These are phyloP conservation scores for Aspergillus pseudoterreus DNA, from an alignment of 2,329 filamentous ascomycete genomes.

Conservation along the genomic window DNA sequence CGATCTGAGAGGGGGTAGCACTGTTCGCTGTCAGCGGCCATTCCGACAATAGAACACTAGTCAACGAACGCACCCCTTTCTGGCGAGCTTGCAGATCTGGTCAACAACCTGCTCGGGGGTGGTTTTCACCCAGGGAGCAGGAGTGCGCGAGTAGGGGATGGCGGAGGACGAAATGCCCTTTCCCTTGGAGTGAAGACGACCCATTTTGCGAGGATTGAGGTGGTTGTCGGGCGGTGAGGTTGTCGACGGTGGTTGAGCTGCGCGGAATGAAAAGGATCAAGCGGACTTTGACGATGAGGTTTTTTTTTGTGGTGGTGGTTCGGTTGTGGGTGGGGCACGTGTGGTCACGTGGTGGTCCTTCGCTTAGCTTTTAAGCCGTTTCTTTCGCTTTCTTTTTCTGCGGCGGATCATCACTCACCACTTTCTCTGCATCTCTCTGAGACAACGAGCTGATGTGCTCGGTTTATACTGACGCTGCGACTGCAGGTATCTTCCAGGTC, in stretches of 20 bases:
- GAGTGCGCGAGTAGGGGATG: constrained; percentile 90
- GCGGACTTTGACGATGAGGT: not conserved
- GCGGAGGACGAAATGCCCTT: constrained; percentile 98
- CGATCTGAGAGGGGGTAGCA: constrained; percentile 96
- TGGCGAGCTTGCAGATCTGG: constrained; percentile 97
- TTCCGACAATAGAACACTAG: too few species aligned
- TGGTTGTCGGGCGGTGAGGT: constrained; percentile 24
- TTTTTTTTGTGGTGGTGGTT: constrained; percentile 1
- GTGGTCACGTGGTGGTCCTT: not conserved
- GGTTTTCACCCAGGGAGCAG: constrained; percentile 97
- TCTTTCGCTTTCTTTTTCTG: constrained; percentile 1
- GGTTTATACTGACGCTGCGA: not conserved
- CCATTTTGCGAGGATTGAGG: constrained; percentile 28
- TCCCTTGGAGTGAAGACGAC: constrained; percentile 98
- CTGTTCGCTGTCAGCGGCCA: constrained; percentile 31
- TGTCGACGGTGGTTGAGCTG: constrained; percentile 24
- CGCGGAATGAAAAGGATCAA: constrained; percentile 1
- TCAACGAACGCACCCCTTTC: constrained; percentile 60
- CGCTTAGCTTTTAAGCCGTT: constrained; percentile 3
- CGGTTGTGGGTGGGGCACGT: constrained; percentile 1
- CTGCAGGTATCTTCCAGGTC: constrained; percentile 15
- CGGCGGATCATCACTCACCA: not conserved
- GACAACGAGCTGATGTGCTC: not conserved
- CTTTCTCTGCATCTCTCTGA: not conserved
- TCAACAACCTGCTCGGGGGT: constrained; percentile 97